Base-by-base conservation (phyloP, 2,329 filamentous ascomycete species). In the Akanthomyces muscarius region DNA sequence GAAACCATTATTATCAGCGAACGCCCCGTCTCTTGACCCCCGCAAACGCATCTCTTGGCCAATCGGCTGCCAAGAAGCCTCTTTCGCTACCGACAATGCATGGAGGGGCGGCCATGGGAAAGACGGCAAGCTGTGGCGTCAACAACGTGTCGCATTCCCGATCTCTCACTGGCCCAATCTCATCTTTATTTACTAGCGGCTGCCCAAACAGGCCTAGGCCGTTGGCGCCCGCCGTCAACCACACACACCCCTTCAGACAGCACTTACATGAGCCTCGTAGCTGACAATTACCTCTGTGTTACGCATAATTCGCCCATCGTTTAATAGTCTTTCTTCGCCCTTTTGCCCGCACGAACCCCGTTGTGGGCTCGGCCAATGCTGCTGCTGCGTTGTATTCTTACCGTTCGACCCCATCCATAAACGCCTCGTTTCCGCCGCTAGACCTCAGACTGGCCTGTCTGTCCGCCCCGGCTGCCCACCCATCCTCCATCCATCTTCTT, bases 31-130 rank as follows among this genome's bases (percentile, higher is more conserved):
- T 41, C 38, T 41, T 41, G 10, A 21, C 45, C 45, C 23, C 57
- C 58, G 58, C 58, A 61, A 53, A 53, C 38, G 25, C 47, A 61
- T 61, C 58, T 61, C 58, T 61, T 61, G 58, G 58, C 59, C 59
- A 48, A 55, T 55, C 50, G 57, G 51, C 33, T 23, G 59, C 51
- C 59, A 62, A 55, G 59, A 55, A 47, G 50, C 51, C 48, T 45
- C 59, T 41, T 54, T 52, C 30, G 50, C 41, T 28, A 59, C 56
- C 56, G 56, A 51, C 36, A 30, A 23, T 23, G 30, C 41, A 33
- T 21, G 18, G 16, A 14, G 11, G 25, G 41, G 21, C 58, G 58
- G 36, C 38, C 50, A 13, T 18, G 54, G 41, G 28, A 41, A 48
- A 42, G 61, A 57, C 41, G 51, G 42, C 52, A 41, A 45, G 10